Evolutionary conservation across 1,139 yeast species (phyloP).

Genomic region (Insectozyma bohioensis): DNA sequence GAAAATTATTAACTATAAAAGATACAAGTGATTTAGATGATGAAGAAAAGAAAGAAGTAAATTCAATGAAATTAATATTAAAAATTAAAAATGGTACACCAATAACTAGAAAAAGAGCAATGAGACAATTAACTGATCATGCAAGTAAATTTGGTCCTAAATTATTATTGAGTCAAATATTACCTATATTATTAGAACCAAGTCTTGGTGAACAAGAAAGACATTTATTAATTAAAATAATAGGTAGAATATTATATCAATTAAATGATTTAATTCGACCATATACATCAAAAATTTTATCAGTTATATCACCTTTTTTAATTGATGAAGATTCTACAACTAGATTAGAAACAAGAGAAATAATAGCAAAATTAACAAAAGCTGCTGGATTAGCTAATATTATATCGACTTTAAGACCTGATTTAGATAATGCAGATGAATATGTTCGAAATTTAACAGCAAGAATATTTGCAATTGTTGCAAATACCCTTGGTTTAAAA

Average conservation of each 20-base stretch:
- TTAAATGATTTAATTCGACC: conserved; percentile 70
- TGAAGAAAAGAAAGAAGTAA: conserved; percentile 60
- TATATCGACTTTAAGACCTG: conserved; percentile 76
- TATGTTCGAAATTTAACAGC: conserved; percentile 77
- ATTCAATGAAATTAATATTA: conserved; percentile 62
- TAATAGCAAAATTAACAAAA: conserved; percentile 69
- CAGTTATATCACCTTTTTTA: conserved; percentile 75
- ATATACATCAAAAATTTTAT: conserved; percentile 67
- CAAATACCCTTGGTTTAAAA: conserved; percentile 74
- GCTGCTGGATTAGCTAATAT: conserved; percentile 83
- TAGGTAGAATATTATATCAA: conserved; percentile 66
- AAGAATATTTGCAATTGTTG: conserved; percentile 81
- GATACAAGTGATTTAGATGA: conserved; percentile 32
- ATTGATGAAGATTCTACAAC: conserved; percentile 77
- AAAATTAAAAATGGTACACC: conserved; percentile 80
- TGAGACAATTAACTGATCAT: conserved; percentile 65
- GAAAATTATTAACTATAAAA: conserved; percentile 49
- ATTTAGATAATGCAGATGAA: conserved; percentile 81
- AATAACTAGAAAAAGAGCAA: conserved; percentile 63
- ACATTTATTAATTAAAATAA: conserved; percentile 73
- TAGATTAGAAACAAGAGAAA: conserved; percentile 77
- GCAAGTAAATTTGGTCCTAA: conserved; percentile 71
- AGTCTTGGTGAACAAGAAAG: conserved; percentile 80
- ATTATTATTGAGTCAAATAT: conserved; percentile 61
- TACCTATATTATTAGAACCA: conserved; percentile 76